Evolutionary conservation across 2,329 filamentous ascomycete genomes (phyloP).

Genomic region (Pestalotiopsis sp.): DNA sequence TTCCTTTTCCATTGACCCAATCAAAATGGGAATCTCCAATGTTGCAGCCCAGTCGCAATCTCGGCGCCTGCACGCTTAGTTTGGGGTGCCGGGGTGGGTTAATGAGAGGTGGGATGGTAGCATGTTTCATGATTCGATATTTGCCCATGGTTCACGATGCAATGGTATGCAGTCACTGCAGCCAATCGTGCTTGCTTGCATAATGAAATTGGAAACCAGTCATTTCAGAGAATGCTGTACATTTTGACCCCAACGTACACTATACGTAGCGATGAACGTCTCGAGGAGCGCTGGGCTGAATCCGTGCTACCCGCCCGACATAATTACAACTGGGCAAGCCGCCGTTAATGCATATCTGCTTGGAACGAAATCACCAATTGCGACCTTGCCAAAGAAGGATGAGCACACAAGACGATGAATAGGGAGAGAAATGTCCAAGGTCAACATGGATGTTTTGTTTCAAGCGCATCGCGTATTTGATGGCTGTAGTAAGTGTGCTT

Average conservation of each 20-base stretch:
- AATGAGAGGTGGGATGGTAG: not conserved
- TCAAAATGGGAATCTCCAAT: not conserved
- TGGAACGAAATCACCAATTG: too few species aligned
- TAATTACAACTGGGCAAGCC: too few species aligned
- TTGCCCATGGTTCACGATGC: not conserved
- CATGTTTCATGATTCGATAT: constrained; percentile 6
- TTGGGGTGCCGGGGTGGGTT: not conserved
- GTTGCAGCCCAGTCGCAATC: constrained; percentile 7
- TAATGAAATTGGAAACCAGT: not conserved
- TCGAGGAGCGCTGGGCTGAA: too few species aligned
- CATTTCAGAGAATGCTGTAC: too few species aligned
- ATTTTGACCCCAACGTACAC: too few species aligned
- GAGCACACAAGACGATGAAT: too few species aligned
- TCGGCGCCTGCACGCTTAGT: constrained; percentile 9
- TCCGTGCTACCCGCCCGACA: too few species aligned
- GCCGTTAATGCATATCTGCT: too few species aligned
- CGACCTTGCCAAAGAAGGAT: too few species aligned
- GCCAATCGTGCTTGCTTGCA: not conserved
- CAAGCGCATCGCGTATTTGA: not conserved
- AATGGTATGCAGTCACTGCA: constrained; percentile 1
- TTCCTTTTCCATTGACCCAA: constrained; percentile 6
- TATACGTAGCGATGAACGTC: too few species aligned
- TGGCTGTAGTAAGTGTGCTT: not conserved
- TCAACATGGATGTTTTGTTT: not conserved
- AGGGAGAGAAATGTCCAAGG: too few species aligned